A percentile compares a stretch with the other conserved stretches of the same genome.
Conservation (phyloP, 1,139 yeast species). For the Groenewaldozyma sp. region DNA sequence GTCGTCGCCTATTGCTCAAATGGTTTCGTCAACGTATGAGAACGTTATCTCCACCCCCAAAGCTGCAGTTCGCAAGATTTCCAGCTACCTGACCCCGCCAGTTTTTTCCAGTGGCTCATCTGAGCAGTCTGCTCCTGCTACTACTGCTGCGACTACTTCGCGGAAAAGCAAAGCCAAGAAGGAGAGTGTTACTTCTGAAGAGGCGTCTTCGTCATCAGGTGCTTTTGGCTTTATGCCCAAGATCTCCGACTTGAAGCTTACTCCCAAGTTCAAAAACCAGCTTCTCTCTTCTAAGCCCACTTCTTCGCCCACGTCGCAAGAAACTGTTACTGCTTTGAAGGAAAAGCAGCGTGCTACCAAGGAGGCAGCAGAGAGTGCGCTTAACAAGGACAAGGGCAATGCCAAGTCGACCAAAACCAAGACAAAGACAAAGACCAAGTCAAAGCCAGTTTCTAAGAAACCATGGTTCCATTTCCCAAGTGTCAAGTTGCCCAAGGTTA, state of each 20-base stretch:
- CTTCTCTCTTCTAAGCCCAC: not conserved
- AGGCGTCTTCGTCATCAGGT: not conserved
- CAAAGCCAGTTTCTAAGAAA: slow-evolving; percentile 7
- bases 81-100: slow-evolving; percentile 1
- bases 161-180: not conserved
- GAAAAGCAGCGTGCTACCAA: not conserved
- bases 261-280: slow-evolving; percentile 5
- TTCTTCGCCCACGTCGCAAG: not conserved
- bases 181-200: not conserved
- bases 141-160: not conserved
- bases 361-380: slow-evolving; percentile 6
- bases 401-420: slow-evolving; percentile 6
- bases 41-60: slow-evolving; percentile 1
- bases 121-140: not conserved
- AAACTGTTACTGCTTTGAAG: not conserved
- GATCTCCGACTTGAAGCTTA: slow-evolving; percentile 17
- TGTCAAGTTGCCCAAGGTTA: not conserved
- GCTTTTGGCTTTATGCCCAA: slow-evolving; percentile 21
- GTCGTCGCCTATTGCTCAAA: not conserved
- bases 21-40: not conserved
- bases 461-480: slow-evolving; percentile 5
- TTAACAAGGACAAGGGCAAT: slow-evolving; percentile 9
- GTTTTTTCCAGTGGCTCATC: not conserved
- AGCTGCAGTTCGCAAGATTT: not conserved
- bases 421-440: slow-evolving; percentile 8